Percentiles rank a stretch among this genome's conserved stretches.
Conservation (phyloP, 257 asterid species). For the Fraxinus excelsior region DNA sequence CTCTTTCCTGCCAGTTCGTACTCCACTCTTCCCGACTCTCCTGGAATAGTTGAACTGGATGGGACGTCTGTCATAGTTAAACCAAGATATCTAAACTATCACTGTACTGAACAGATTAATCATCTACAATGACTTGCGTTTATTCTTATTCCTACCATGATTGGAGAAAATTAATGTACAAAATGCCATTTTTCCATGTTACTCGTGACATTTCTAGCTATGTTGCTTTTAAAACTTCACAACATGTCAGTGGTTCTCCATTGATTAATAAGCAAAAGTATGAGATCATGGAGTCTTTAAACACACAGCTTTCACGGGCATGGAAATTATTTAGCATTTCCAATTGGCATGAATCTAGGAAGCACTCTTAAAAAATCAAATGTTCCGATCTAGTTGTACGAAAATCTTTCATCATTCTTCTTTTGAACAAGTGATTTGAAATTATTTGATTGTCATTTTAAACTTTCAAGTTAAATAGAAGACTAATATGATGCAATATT, state of each 20-base stretch:
- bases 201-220: background rate
- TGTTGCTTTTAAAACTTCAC: background rate
- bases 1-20: no score
- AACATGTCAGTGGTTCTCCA: background rate
- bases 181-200: background rate
- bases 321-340: background rate
- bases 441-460: background rate
- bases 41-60: no score
- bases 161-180: background rate
- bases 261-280: background rate
- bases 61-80: background rate
- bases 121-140: background rate
- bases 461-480: background rate
- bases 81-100: background rate
- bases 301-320: background rate
- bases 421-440: background rate
- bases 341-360: background rate
- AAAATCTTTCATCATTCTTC: background rate
- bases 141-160: background rate
- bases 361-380: background rate
- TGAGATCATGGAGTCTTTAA: background rate
- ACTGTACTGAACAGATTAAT: background rate
- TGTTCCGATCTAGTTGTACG: background rate
- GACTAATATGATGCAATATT: background rate
- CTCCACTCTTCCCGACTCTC: no score